Base-by-base conservation (phyloP, 805 yeast species). In the Metschnikowia picachoensis region DNA sequence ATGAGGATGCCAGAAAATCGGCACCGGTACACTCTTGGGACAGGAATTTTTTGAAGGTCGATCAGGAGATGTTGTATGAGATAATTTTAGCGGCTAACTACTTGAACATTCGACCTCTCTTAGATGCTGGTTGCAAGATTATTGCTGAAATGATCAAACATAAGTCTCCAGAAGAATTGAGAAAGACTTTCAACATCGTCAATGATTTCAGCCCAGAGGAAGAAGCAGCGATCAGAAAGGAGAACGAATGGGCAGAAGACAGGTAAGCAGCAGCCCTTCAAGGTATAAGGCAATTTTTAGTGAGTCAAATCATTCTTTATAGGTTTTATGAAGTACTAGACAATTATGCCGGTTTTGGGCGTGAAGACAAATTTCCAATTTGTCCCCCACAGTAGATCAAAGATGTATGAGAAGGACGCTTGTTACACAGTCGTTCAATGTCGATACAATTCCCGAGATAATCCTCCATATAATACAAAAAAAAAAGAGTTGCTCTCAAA, bases 21-120 rank as follows among this genome's bases (percentile, higher is more conserved):
- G 89, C 90, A 2, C 97, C 96, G 3, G 89, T 92, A 42, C 92
- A 86, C 51, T 90, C 90, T 39, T 92, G 98, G 98, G 98, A 92
- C 68, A 87, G 87, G 65, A 88, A 87, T 65, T 92, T 91, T 65
- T 77, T 92, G 58, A 87, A 87, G 61, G 97, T 92, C 33, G 98
- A 92, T 67, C 98, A 85, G 61, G 92, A 85, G 57, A 85, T 85
- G 91, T 73, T 85, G 47, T 85, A 85, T 55, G 94, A 85, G 59
- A 85, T 85, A 59, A 83, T 85, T 47, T 68, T 83, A 47, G 92
- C 92, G n/a, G 88, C 92, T 15, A 85, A 85, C 64, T 85, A 84
- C 61, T 68, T 85, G 60, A 85, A 85, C 61, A 85, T 85, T 58
- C 78, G 83, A 53, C 91, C 90, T 2, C 68, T 85, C 52, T 69